These are phyloP conservation scores for Fonsecaea erecta DNA, from an alignment of 2,329 filamentous ascomycete genomes.

Conservation along the genomic window DNA sequence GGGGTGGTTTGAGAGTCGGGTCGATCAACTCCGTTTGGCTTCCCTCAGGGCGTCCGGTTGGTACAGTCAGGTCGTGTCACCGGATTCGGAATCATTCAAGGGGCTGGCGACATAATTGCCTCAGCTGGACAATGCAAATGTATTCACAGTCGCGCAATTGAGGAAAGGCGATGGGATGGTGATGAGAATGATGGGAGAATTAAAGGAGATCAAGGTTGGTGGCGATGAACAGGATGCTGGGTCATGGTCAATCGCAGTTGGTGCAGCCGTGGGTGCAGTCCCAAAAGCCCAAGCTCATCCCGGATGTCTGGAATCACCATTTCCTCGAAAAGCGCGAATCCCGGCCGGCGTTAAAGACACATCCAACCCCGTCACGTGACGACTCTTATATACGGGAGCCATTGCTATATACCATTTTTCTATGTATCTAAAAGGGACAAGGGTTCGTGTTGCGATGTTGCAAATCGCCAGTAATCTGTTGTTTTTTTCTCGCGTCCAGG, in stretches of 20 bases:
- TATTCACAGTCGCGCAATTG: constrained; percentile 24
- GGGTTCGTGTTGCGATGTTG: constrained; percentile 1
- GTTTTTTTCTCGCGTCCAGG: not conserved
- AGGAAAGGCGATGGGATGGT: constrained; percentile 28
- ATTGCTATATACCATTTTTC: constrained; percentile 12
- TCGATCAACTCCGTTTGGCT: constrained; percentile 7
- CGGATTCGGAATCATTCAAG: constrained; percentile 26
- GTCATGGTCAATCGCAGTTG: constrained; percentile 33
- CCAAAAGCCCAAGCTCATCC: constrained; percentile 31
- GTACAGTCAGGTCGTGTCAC: constrained; percentile 31
- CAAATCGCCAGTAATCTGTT: not conserved
- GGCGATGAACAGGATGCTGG: constrained; percentile 29
- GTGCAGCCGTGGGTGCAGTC: constrained; percentile 24
- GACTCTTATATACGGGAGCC: constrained; percentile 20
- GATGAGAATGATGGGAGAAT: constrained; percentile 26
- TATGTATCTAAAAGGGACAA: constrained; percentile 14
- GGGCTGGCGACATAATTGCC: constrained; percentile 29
- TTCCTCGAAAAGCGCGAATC: constrained; percentile 16
- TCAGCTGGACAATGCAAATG: constrained; percentile 20
- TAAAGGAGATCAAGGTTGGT: constrained; percentile 26
- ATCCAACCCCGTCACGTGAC: constrained; percentile 26
- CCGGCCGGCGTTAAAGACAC: constrained; percentile 19
- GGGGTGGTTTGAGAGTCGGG: not conserved
- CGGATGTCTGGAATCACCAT: constrained; percentile 29
- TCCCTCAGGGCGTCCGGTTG: constrained; percentile 14